Evolutionary conservation across 495 filamentous ascomycete species (phyloP).

Genomic region (Cercophora sp.): DNA sequence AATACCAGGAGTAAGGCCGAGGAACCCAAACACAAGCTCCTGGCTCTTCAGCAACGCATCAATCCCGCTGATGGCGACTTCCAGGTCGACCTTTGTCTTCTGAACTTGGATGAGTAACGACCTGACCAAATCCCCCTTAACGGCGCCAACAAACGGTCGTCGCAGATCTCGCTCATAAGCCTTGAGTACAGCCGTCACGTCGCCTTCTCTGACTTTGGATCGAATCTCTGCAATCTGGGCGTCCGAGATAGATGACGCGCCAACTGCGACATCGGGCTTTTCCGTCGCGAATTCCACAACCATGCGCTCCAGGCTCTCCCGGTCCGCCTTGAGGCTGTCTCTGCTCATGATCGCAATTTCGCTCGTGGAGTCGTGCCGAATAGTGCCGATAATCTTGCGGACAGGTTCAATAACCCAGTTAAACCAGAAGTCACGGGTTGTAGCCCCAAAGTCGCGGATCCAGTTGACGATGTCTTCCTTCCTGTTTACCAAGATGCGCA

Average conservation of each 20-base stretch:
- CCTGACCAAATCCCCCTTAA: conserved; percentile 82
- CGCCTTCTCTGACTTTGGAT: conserved; percentile 78
- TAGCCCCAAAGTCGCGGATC: conserved; percentile 70
- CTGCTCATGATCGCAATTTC: conserved; percentile 96
- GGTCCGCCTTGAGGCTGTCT: conserved; percentile 80
- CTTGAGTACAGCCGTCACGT: conserved; percentile 83
- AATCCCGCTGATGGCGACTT: conserved; percentile 92
- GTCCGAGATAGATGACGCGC: conserved; percentile 43
- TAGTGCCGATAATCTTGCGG: conserved; percentile 80
- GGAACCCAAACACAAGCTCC: conserved; percentile 94
- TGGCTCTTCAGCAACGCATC: conserved; percentile 90
- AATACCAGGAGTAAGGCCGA: conserved; percentile 86
- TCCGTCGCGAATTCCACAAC: conserved; percentile 91
- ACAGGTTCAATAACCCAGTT: conserved; percentile 92
- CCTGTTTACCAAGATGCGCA: conserved; percentile 67
- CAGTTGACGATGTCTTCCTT: conserved; percentile 70
- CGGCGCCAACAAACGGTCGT: conserved; percentile 70
- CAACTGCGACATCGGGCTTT: conserved; percentile 54
- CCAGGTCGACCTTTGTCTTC: conserved; percentile 97
- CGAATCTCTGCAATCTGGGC: conserved; percentile 65
- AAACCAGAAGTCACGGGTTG: conserved; percentile 80
- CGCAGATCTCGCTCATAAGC: conserved; percentile 87
- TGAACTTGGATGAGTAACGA: conserved; percentile 93
- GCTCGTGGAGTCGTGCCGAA: conserved; percentile 82
- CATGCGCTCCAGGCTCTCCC: conserved; percentile 92